phyloP scores from a whole-genome alignment of 805 yeast species.

The Pichia nanzhaoensis region DNA sequence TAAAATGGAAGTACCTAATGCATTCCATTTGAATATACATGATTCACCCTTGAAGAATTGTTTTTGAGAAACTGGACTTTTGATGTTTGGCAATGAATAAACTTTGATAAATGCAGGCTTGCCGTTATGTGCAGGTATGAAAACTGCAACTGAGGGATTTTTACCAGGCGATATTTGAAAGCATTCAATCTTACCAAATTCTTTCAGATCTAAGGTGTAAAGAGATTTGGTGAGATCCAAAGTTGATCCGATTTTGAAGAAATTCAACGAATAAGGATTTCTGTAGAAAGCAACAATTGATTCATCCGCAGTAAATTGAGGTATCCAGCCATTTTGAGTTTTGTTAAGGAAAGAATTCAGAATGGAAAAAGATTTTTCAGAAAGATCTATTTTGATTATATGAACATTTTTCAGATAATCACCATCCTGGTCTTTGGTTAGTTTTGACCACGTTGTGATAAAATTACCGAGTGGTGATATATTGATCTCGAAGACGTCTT shows the following conservation, averaged over 20 bases:
- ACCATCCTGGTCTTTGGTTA: conserved; percentile 54
- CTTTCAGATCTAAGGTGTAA: conserved; percentile 51
- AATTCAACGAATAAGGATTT: conserved; percentile 55
- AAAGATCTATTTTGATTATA: conserved; percentile 51
- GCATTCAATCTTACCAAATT: conserved; percentile 37
- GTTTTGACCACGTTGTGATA: conserved; percentile 86
- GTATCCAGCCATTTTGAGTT: conserved; percentile 84
- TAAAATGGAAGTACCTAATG: conserved; percentile 85
- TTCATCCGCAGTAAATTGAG: conserved; percentile 86
- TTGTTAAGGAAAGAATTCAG: conserved; percentile 60
- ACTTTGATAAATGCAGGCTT: conserved; percentile 86
- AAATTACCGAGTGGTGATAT: conserved; percentile 87
- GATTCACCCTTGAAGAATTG: conserved; percentile 93
- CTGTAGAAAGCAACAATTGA: conserved; percentile 51
- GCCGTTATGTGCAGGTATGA: conserved; percentile 79
- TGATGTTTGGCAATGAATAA: conserved; percentile 69
- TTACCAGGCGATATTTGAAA: conserved; percentile 80
- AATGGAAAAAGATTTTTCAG: conserved; percentile 14
- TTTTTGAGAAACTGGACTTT: conserved; percentile 76
- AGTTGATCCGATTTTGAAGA: conserved; percentile 43
- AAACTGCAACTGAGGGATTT: conserved; percentile 84
- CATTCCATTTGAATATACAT: conserved; percentile 90
- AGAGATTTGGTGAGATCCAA: conserved; percentile 44
- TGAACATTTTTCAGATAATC: conserved; percentile 74
- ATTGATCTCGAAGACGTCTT: conserved; percentile 72